A percentile compares a stretch with the other conserved stretches of the same genome.
Evolutionary conservation across 306 rosid species (phyloP).

Genomic region (Castanea crenata): DNA sequence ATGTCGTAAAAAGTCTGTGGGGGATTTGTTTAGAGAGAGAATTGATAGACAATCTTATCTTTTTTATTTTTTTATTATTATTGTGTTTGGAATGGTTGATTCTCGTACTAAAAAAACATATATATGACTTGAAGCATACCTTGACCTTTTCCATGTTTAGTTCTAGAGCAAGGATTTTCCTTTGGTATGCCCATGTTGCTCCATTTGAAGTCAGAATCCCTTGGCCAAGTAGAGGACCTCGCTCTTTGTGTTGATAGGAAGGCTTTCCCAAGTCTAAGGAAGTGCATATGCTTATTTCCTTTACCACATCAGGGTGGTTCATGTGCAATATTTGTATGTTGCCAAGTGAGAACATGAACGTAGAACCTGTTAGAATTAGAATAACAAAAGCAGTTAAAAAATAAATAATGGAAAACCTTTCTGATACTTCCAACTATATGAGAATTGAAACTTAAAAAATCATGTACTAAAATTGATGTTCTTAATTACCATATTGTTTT

Average conservation of each 20-base stretch:
- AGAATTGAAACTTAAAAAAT: neutral
- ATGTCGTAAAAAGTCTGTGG: too few relatives aligned
- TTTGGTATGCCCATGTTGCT: conserved; percentile 33
- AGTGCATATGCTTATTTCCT: conserved; percentile 32
- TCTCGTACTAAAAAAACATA: neutral
- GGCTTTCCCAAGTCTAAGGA: conserved; percentile 46
- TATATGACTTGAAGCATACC: conserved; percentile 13
- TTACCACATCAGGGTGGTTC: conserved; percentile 26
- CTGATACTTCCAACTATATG: neutral
- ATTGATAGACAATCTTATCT: too few relatives aligned
- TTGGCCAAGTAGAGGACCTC: conserved; percentile 36
- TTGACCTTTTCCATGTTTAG: conserved; percentile 46
- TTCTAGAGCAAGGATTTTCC: conserved; percentile 47
- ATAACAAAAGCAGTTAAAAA: neutral
- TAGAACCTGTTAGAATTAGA: conserved; percentile 23
- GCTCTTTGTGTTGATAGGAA: conserved; percentile 21
- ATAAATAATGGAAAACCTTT: neutral
- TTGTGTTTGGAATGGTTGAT: too few relatives aligned
- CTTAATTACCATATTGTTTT: conserved; percentile 25
- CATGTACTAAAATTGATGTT: neutral
- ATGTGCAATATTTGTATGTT: conserved; percentile 32
- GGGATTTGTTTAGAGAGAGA: too few relatives aligned
- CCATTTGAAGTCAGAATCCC: conserved; percentile 50
- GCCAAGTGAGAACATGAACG: conserved; percentile 41
- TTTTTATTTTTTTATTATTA: too few relatives aligned